phyloP scores from a whole-genome alignment of 352 stramenopile species.

The Pythium phragmiticola region DNA sequence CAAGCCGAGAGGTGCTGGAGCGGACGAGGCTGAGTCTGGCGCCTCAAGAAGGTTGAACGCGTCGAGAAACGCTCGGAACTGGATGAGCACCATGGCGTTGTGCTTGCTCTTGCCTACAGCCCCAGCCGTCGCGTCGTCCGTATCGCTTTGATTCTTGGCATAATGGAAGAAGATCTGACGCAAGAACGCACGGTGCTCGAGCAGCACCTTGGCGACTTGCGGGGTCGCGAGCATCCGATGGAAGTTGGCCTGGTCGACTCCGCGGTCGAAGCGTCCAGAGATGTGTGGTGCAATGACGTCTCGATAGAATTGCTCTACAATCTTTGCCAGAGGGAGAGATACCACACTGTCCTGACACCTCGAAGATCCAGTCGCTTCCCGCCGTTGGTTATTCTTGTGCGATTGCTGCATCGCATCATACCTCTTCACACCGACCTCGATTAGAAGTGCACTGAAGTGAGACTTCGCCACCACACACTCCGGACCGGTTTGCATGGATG shows the following conservation, averaged over 20 bases:
- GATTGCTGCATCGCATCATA: neutral
- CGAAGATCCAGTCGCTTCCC: neutral
- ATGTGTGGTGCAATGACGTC: slow-evolving; percentile 32
- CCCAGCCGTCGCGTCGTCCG: neutral
- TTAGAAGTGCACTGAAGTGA: slow-evolving; percentile 4
- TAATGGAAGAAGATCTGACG: slow-evolving; percentile 56
- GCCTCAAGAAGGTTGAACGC: slow-evolving; percentile 6
- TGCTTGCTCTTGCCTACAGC: slow-evolving; percentile 11
- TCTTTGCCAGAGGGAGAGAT: slow-evolving; percentile 11
- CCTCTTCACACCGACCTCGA: neutral
- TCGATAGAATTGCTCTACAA: slow-evolving; percentile 43
- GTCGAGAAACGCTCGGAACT: slow-evolving; percentile 15
- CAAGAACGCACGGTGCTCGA: slow-evolving; percentile 60
- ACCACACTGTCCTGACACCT: neutral
- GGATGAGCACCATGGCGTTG: slow-evolving; percentile 16
- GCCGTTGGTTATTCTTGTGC: neutral
- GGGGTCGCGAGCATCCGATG: slow-evolving; percentile 41
- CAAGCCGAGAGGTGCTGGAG: neutral
- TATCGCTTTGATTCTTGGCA: slow-evolving; percentile 36
- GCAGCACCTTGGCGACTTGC: slow-evolving; percentile 38
- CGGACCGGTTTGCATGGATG: neutral
- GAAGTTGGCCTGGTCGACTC: slow-evolving; percentile 35
- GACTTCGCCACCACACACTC: neutral
- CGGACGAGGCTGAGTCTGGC: neutral
- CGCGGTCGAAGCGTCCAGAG: slow-evolving; percentile 7